Evolutionary conservation across 2,329 filamentous ascomycete species (phyloP).

Genomic region (Sclerotinia borealis): DNA sequence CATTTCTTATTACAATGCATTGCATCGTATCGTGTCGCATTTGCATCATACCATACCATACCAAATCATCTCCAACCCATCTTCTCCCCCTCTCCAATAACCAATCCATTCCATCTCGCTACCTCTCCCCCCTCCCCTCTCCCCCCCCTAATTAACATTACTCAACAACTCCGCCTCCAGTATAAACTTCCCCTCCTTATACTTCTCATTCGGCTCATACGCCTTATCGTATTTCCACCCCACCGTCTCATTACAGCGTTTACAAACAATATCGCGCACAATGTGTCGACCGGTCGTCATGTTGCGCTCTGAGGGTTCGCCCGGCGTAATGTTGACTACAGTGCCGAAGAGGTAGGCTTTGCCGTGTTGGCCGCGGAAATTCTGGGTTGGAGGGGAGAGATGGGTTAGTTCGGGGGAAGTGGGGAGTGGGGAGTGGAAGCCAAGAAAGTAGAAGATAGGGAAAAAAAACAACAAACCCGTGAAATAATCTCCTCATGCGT

Average conservation of each 20-base stretch:
- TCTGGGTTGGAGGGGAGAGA: slow-evolving; percentile 47
- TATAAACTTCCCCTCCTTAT: slow-evolving; percentile 98
- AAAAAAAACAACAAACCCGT: slow-evolving; percentile 53
- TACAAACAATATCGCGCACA: slow-evolving; percentile 86
- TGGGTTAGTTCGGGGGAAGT: background rate
- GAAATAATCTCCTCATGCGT: slow-evolving; percentile 97
- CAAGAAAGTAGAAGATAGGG: background rate
- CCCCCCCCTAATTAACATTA: slow-evolving; percentile 52
- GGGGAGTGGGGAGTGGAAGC: background rate
- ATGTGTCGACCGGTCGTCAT: slow-evolving; percentile 97
- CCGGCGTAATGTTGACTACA: slow-evolving; percentile 83
- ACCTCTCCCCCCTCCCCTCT: background rate
- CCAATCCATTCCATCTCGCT: background rate
- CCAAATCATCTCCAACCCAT: no score
- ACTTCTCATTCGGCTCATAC: slow-evolving; percentile 86
- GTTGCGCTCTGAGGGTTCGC: slow-evolving; percentile 84
- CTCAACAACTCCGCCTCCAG: slow-evolving; percentile 86
- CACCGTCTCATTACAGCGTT: slow-evolving; percentile 85
- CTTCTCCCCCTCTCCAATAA: background rate
- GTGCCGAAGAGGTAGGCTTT: slow-evolving; percentile 95
- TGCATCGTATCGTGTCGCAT: no score
- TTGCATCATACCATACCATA: background rate
- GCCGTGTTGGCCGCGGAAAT: slow-evolving; percentile 96
- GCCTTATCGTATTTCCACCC: slow-evolving; percentile 99
- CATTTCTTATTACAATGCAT: no score